Evolutionary conservation across 805 yeast genomes (phyloP).

Genomic region (Teunomyces panamensis): DNA sequence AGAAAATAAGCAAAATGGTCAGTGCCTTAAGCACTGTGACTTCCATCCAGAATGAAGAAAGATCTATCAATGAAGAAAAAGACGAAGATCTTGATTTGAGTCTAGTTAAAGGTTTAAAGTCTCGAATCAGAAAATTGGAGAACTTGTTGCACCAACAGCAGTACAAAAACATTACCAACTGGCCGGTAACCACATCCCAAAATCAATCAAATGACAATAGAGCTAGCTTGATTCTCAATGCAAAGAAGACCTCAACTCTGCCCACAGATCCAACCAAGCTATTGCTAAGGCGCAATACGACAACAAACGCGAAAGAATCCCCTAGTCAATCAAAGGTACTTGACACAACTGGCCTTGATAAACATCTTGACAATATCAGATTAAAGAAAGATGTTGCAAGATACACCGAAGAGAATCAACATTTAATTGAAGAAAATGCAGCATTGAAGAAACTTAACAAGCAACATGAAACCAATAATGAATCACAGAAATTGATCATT

Average conservation of each 20-base stretch:
- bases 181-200: constrained; percentile 34
- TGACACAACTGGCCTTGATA: constrained; percentile 40
- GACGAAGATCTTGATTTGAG: constrained; percentile 34
- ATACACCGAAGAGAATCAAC: constrained; percentile 2
- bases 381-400: constrained; percentile 30
- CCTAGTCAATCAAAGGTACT: constrained; percentile 16
- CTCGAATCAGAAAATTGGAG: constrained; percentile 74
- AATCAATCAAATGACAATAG: constrained; percentile 9
- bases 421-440: constrained; percentile 3
- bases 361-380: constrained; percentile 41
- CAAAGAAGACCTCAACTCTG: constrained; percentile 2
- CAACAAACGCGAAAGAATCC: neutral
- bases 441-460: constrained; percentile 9
- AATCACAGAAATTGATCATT: constrained; percentile 2
- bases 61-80: constrained; percentile 8
- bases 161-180: constrained; percentile 49
- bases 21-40: constrained; percentile 29
- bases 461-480: constrained; percentile 3
- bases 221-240: constrained; percentile 18
- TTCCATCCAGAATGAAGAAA: constrained; percentile 18
- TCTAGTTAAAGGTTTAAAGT: constrained; percentile 59
- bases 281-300: constrained; percentile 17
- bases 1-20: constrained; percentile 29
- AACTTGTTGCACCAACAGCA: constrained; percentile 73
- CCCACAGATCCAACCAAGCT: constrained; percentile 26